Base-by-base conservation (phyloP, 441 rosid species). In the Euphorbia celastroides region DNA sequence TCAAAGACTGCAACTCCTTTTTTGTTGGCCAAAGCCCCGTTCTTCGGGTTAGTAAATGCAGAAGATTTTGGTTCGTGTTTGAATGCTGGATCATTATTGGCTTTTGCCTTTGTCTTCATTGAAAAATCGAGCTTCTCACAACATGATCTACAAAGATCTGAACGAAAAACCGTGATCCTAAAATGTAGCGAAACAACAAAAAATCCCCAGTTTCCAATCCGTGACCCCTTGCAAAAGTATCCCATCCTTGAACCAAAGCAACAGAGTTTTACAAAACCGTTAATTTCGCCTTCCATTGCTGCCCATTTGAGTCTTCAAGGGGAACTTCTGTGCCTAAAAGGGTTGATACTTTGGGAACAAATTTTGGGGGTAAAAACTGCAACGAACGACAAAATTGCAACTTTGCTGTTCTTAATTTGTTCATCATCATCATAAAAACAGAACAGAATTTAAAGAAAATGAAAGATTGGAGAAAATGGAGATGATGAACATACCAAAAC, bases 291-390 rank as follows among this genome's bases (percentile, higher is more conserved):
- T 74, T 66, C 86, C 86, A 80, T 57, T 25, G 67, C n/a, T 4
- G 28, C 31, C 75, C 73, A 3, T 28, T 41, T 22, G 75, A 67
- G 74, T 82, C 81, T 63, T 80, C 79, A 30, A 80, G 76, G 62
- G 52, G n/a, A 41, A 68, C 62, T 60, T 55, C 72, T 68, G 67
- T 44, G 70, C 55, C 73, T 54, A 74, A 51, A 62, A 76, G 28
- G 46, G 44, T 31, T 25, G 78, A 44, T n/a, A 76, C 73, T 0
- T 20, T 64, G 14, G 69, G 70, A 59, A 70, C 61, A 64, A 80
- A 80, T 68, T 74, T 67, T 30, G 83, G 84, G 56, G 82, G 84
- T 31, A 80, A 60, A 46, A 20, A 72, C 86, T 80, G 83, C 69
- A 64, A 44, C 23, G 36, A 62, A 70, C 6, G 38, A 20, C 42